These are phyloP conservation scores for Scytalidium lignicola DNA, from an alignment of 2,329 filamentous ascomycete genomes.

Conservation along the genomic window DNA sequence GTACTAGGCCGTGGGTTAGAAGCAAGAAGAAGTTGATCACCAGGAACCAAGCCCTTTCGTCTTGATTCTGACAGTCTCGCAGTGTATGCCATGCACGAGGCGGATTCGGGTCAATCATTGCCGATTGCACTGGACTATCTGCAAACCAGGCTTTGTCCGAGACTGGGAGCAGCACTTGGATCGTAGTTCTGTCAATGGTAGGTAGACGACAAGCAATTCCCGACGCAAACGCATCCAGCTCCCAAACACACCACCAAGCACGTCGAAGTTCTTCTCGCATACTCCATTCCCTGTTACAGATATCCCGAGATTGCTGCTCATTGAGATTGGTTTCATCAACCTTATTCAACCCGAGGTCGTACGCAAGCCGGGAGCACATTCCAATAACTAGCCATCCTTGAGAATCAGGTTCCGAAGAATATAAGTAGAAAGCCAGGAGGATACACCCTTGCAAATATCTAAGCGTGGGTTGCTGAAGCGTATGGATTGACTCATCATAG, in stretches of 20 bases:
- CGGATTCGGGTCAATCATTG: slow-evolving; percentile 2
- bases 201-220: slow-evolving; percentile 1
- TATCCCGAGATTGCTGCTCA: background rate
- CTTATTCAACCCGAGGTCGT: background rate
- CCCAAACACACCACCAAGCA: slow-evolving; percentile 5
- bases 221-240: slow-evolving; percentile 4
- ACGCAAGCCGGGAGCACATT: background rate
- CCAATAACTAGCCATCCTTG: too few species aligned
- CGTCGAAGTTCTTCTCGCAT: slow-evolving; percentile 1
- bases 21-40: slow-evolving; percentile 18
- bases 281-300: slow-evolving; percentile 1
- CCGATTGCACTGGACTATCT: slow-evolving; percentile 18
- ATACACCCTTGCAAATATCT: slow-evolving; percentile 5
- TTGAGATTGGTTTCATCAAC: background rate
- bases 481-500: background rate
- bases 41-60: slow-evolving; percentile 4
- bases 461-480: background rate
- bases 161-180: slow-evolving; percentile 2
- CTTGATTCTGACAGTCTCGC: slow-evolving; percentile 1
- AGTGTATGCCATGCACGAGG: slow-evolving; percentile 1
- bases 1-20: too few species aligned
- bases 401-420: too few species aligned
- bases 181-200: slow-evolving; percentile 1
- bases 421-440: slow-evolving; percentile 4
- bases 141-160: slow-evolving; percentile 3